Percentiles rank a stretch among this genome's conserved stretches.
Conservation (phyloP, 2,329 filamentous ascomycete genomes). For the Gnomoniopsis smithogilvyi region DNA sequence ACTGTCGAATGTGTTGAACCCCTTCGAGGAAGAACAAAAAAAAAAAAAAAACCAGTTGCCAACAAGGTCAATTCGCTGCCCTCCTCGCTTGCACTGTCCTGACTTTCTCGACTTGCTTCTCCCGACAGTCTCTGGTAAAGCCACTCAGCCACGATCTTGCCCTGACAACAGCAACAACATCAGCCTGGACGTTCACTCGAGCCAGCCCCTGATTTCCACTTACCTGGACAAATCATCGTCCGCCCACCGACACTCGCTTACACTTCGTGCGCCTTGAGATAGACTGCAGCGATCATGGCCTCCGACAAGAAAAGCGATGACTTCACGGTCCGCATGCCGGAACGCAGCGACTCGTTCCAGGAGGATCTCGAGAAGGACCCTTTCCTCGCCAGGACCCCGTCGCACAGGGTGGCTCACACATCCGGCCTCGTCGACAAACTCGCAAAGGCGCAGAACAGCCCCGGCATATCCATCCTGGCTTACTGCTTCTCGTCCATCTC, state of each 20-base stretch:
- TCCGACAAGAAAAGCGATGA: constrained; percentile 87
- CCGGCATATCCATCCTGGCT: constrained; percentile 74
- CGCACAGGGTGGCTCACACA: constrained; percentile 31
- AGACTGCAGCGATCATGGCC: constrained; percentile 52
- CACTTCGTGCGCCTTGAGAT: neutral
- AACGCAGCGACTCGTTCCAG: constrained; percentile 50
- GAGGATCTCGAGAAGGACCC: constrained; percentile 45
- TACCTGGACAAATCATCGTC: neutral
- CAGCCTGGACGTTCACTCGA: too few species aligned
- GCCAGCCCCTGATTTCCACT: neutral
- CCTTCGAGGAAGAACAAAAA: neutral
- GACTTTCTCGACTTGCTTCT: too few species aligned
- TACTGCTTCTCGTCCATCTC: constrained; percentile 97
- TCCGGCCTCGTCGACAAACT: constrained; percentile 35
- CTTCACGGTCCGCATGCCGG: constrained; percentile 68
- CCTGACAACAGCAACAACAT: too few species aligned
- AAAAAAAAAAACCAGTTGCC: too few species aligned
- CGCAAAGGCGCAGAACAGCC: constrained; percentile 66
- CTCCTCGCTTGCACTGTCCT: too few species aligned
- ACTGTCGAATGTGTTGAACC: neutral
- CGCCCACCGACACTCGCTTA: neutral
- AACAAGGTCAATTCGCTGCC: neutral
- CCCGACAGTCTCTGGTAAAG: neutral
- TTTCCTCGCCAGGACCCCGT: constrained; percentile 44
- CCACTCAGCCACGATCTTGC: too few species aligned